Conservation (phyloP, 2,329 filamentous ascomycete species). For the Bipolaris bicolor region DNA sequence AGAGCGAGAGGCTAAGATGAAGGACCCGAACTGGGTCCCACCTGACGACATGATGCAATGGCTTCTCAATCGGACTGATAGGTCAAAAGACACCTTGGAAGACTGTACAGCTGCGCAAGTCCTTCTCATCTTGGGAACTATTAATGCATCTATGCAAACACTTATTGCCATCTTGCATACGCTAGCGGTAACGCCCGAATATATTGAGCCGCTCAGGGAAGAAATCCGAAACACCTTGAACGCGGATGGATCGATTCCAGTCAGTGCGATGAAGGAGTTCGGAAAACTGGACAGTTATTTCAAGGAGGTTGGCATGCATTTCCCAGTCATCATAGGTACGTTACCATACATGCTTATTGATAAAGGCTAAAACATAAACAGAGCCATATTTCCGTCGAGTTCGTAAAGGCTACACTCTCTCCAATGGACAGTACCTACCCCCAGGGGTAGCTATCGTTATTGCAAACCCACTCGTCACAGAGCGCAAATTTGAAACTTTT, state of each 20-base stretch:
- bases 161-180: conserved; percentile 37
- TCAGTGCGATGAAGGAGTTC: conserved; percentile 40
- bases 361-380: background rate
- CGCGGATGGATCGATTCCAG: conserved; percentile 41
- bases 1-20: conserved; percentile 31
- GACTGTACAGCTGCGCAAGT: conserved; percentile 25
- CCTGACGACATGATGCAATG: conserved; percentile 48
- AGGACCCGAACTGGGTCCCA: conserved; percentile 37
- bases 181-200: conserved; percentile 44
- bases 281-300: conserved; percentile 45
- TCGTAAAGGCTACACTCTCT: conserved; percentile 58
- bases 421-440: conserved; percentile 58
- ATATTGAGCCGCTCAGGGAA: conserved; percentile 52
- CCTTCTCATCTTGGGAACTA: conserved; percentile 36
- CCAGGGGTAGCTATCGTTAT: conserved; percentile 36
- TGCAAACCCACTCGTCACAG: conserved; percentile 36
- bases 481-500: conserved; percentile 37
- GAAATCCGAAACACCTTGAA: conserved; percentile 49
- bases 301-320: conserved; percentile 33
- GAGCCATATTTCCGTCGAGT: conserved; percentile 59
- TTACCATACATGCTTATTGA: background rate
- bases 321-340: background rate
- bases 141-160: conserved; percentile 38
- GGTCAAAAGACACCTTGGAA: background rate
- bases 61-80: conserved; percentile 36